phyloP scores from a whole-genome alignment of 495 filamentous ascomycete genomes.

The Cairneyella variabilis region DNA sequence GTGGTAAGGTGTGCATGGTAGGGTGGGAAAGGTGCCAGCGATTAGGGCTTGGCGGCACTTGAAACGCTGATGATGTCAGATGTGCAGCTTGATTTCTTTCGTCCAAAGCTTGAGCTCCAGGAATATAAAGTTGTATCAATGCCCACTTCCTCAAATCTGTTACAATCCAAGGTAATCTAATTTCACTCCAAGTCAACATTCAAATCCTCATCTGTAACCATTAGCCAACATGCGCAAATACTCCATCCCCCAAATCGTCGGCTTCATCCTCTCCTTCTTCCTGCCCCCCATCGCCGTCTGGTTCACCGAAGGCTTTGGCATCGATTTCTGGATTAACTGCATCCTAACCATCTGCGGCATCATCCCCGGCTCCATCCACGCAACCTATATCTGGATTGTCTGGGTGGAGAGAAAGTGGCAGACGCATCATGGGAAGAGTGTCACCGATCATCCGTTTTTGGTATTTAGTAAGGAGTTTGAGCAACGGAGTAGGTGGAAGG shows the following conservation, averaged over 20 bases:
- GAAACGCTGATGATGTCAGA: too few species aligned
- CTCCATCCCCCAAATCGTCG: not conserved
- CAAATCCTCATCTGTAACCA: too few species aligned
- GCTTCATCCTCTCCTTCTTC: constrained; percentile 8
- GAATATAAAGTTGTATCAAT: too few species aligned
- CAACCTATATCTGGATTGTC: constrained; percentile 4
- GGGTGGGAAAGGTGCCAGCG: too few species aligned
- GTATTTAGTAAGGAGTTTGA: constrained; percentile 4
- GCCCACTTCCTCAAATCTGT: too few species aligned
- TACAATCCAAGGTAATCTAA: too few species aligned
- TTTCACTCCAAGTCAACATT: too few species aligned
- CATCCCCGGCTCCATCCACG: constrained; percentile 5
- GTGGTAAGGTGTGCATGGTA: too few species aligned
- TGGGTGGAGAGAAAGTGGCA: constrained; percentile 5
- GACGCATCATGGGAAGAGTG: constrained; percentile 1
- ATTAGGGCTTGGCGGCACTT: too few species aligned
- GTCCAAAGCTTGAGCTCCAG: too few species aligned
- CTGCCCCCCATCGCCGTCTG: constrained; percentile 1
- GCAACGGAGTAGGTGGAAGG: not conserved
- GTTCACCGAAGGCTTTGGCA: constrained; percentile 3
- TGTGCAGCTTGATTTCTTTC: too few species aligned
- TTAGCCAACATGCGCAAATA: constrained; percentile 5
- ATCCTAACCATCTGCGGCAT: not conserved
- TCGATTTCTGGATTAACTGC: constrained; percentile 2
- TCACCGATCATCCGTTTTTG: constrained; percentile 5